A percentile compares a stretch with the other conserved stretches of the same genome.
Evolutionary conservation across 1,284 basidiomycete species (phyloP).

Genomic region (Leccinum fallax): DNA sequence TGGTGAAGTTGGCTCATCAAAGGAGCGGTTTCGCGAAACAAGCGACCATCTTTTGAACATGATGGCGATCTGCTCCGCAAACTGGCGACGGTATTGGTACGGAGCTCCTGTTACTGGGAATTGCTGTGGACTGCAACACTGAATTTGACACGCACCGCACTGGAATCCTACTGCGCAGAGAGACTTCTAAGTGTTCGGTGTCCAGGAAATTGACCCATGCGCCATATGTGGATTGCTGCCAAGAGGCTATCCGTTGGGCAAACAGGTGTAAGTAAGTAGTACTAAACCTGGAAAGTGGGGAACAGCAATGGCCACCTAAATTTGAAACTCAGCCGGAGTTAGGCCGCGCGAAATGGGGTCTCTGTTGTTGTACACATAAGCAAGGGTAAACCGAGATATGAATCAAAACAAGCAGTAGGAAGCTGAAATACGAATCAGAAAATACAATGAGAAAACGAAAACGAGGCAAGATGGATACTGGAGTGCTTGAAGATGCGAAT

Average conservation of each 20-base stretch:
- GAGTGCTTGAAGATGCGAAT: no score
- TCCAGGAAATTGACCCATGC: background rate
- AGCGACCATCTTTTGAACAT: conserved; percentile 28
- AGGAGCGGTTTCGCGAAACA: conserved; percentile 10
- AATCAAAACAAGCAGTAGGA: no score
- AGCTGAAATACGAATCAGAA: no score
- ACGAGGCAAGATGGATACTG: no score
- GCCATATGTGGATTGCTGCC: background rate
- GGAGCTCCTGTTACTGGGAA: background rate
- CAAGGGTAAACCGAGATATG: no score
- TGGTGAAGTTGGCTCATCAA: conserved; percentile 10
- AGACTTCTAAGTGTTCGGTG: background rate
- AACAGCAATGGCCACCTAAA: no score
- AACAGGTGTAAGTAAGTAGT: background rate
- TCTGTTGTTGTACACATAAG: no score
- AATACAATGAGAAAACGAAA: no score
- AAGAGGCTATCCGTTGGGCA: background rate
- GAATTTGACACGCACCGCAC: background rate
- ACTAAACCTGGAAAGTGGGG: no score
- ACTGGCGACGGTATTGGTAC: background rate
- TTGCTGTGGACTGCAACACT: conserved; percentile 2
- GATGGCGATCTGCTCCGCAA: background rate
- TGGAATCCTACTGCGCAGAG: background rate
- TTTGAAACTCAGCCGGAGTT: no score
- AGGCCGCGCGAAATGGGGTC: no score